Conservation (phyloP, 805 yeast genomes). For the Candida ponderosae region DNA sequence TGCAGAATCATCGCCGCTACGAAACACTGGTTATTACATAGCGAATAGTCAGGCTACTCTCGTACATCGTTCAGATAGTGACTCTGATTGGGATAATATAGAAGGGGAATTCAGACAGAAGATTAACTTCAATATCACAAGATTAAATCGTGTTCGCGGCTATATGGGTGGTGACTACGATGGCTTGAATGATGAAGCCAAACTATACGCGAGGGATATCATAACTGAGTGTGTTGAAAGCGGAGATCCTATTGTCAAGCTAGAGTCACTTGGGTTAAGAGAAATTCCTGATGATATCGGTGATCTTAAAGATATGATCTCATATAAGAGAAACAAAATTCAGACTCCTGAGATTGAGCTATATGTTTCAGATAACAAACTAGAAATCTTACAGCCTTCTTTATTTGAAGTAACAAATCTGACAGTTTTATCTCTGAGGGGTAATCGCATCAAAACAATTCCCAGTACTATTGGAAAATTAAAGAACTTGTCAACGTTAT, state of each 20-base stretch:
- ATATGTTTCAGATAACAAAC: conserved; percentile 41
- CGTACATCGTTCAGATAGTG: conserved; percentile 6
- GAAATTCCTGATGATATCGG: conserved; percentile 50
- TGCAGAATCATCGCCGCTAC: conserved; percentile 12
- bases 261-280: conserved; percentile 39
- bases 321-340: conserved; percentile 27
- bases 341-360: conserved; percentile 34
- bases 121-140: conserved; percentile 18
- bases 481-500: conserved; percentile 37
- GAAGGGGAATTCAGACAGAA: no score
- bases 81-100: conserved; percentile 4
- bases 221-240: conserved; percentile 42
- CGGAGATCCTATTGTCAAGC: conserved; percentile 31
- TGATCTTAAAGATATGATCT: conserved; percentile 49
- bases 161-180: conserved; percentile 15
- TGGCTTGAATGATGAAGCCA: conserved; percentile 5
- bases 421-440: conserved; percentile 44
- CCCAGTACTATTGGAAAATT: conserved; percentile 40
- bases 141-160: conserved; percentile 14
- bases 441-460: conserved; percentile 36
- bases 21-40: conserved; percentile 3
- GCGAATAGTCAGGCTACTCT: conserved; percentile 16
- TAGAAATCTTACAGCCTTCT: conserved; percentile 40
- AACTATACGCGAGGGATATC: conserved; percentile 27
- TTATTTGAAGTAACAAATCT: conserved; percentile 42